Evolutionary conservation across 345 rosid species (phyloP), one percentile per base, ranked within the genome.

Genomic region (Microcos paniculata): DNA sequence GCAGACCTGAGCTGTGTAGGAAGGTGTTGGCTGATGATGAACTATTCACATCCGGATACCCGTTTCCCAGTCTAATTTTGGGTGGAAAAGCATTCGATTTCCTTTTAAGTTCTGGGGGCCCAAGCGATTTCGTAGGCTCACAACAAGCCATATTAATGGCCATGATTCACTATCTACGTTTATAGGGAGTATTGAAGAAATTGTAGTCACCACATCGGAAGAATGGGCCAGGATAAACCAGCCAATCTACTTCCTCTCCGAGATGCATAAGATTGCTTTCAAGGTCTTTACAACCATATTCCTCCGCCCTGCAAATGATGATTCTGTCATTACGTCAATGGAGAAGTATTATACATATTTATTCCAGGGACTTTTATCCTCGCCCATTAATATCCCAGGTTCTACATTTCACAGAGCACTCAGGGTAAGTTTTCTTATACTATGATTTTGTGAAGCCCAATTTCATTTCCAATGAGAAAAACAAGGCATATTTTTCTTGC

Each of bases 11-110:
- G 52, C 46, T 80, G 1, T 81, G 87, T 15, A 30, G 57, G 30
- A 59, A 46, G 21, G 77, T 84, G 3, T 33, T 84, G 58, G 23
- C 49, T 1, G 82, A 78, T 30, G 79, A 82, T 40, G 65, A 78
- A 16, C 18, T 52, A 1, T 82, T 85, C 42, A 40, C 26, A 33
- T 42, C 46, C 10, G 82, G 84, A 6, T 74, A 66, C 55, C 35
- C 35, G 6, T 0, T 43, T 6, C 9, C 70, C 42, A 65, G 15
- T 42, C 33, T 65, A 23, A 13, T 65, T 6, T 6, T 0, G 0
- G 33, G 48, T 13, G 55, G 31, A 24, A 6, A 3, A 4, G n/a
- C 53, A 43, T 14, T 23, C 3, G 52, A 14, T 14, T 2, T 5
- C 21, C 0, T 43, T 6, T 23, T 6, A 7, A 14, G 53, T 13